Conservation (phyloP, 768 basidiomycete species). For the Gyrodon lividus region DNA sequence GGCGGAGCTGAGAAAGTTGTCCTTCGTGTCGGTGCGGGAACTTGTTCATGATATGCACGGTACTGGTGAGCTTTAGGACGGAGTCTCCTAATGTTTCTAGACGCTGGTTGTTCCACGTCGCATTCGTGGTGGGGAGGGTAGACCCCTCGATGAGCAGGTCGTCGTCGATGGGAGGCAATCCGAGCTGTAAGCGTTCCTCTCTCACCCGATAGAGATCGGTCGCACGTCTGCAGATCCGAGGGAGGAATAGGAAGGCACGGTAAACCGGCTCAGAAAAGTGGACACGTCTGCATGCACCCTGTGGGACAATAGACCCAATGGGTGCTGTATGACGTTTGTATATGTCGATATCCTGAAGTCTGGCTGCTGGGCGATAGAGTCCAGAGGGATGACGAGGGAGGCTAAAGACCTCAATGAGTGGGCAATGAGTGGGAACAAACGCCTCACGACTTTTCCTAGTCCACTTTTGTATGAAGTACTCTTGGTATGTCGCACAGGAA, state of each 20-base stretch:
- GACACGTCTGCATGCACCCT: constrained; percentile 52
- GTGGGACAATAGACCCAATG: constrained; percentile 38
- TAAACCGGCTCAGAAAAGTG: constrained; percentile 50
- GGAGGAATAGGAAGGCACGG: constrained; percentile 55
- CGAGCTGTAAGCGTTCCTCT: constrained; percentile 50
- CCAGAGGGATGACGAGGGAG: constrained; percentile 43
- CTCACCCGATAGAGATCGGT: constrained; percentile 63
- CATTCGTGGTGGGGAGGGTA: constrained; percentile 64
- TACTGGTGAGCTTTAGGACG: constrained; percentile 73
- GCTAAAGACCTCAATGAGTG: constrained; percentile 56
- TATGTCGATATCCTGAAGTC: constrained; percentile 27
- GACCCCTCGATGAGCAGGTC: constrained; percentile 69
- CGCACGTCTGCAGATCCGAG: constrained; percentile 64
- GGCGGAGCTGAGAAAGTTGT: constrained; percentile 66
- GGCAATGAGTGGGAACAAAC: constrained; percentile 52
- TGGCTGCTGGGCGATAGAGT: constrained; percentile 35
- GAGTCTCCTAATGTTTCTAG: constrained; percentile 87
- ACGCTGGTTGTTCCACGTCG: constrained; percentile 78
- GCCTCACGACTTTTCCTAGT: constrained; percentile 44
- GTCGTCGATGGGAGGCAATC: constrained; percentile 58
- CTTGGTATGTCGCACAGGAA: constrained; percentile 50
- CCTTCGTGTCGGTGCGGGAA: constrained; percentile 83
- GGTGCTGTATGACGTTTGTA: constrained; percentile 22
- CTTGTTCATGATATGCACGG: constrained; percentile 74
- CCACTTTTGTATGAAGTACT: constrained; percentile 59